Conservation (phyloP, 2,329 filamentous ascomycete species). For the Penicillium sp. region DNA sequence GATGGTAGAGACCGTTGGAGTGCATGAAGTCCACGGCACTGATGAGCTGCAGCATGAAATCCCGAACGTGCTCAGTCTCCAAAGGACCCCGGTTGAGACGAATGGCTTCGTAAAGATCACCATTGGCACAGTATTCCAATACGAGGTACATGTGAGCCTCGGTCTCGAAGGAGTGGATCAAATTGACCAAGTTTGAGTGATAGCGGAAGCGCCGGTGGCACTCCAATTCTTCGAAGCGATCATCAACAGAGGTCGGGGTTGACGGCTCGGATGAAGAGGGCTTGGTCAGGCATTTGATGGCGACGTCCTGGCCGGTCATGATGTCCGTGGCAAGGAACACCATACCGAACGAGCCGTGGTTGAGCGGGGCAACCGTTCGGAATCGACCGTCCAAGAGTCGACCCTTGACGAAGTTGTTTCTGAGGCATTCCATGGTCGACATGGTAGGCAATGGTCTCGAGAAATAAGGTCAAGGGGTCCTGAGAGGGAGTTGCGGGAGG, state of each 20-base stretch:
- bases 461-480: slow-evolving; percentile 1
- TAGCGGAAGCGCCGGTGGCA: slow-evolving; percentile 73
- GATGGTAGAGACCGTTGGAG: slow-evolving; percentile 83
- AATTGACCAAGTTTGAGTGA: slow-evolving; percentile 90
- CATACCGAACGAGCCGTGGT: slow-evolving; percentile 98
- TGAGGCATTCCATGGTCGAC: slow-evolving; percentile 33
- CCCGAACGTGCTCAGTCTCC: slow-evolving; percentile 92
- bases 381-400: slow-evolving; percentile 63
- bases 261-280: slow-evolving; percentile 57
- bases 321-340: slow-evolving; percentile 88
- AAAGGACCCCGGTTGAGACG: slow-evolving; percentile 79
- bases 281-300: slow-evolving; percentile 96
- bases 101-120: slow-evolving; percentile 96
- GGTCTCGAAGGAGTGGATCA: slow-evolving; percentile 87
- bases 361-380: slow-evolving; percentile 85
- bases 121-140: slow-evolving; percentile 89
- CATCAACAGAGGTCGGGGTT: slow-evolving; percentile 66
- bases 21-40: slow-evolving; percentile 88
- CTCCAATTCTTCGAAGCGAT: slow-evolving; percentile 57
- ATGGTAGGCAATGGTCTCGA: slow-evolving; percentile 18
- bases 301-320: slow-evolving; percentile 70
- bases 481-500: slow-evolving; percentile 3
- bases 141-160: slow-evolving; percentile 85
- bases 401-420: slow-evolving; percentile 34
- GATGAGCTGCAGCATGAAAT: slow-evolving; percentile 93